phyloP scores from a whole-genome alignment of 2,329 filamentous ascomycete genomes.

The Calonectria hongkongensis region DNA sequence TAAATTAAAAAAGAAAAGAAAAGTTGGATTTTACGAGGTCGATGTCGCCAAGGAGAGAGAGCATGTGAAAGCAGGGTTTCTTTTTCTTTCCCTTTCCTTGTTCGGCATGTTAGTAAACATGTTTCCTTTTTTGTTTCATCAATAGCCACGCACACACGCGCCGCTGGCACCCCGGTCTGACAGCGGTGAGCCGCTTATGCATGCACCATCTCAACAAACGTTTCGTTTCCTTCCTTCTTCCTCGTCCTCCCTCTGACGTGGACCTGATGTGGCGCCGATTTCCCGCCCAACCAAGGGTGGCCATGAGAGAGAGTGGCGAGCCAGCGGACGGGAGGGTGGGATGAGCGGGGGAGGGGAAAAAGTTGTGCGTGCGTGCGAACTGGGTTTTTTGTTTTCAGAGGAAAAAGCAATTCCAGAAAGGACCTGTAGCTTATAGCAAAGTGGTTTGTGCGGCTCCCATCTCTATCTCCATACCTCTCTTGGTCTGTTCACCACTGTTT shows the following conservation, averaged over 20 bases:
- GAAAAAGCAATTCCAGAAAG: slow-evolving; percentile 6
- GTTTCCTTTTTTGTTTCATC: slow-evolving; percentile 24
- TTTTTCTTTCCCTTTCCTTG: background rate
- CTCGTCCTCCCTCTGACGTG: slow-evolving; percentile 29
- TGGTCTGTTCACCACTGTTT: too few species aligned
- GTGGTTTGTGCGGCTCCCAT: too few species aligned
- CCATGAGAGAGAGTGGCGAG: slow-evolving; percentile 25
- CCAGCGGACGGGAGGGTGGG: slow-evolving; percentile 3
- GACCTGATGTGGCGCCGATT: slow-evolving; percentile 47
- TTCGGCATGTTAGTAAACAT: background rate
- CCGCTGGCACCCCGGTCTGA: background rate
- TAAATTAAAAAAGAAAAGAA: background rate
- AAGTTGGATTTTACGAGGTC: background rate
- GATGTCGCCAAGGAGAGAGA: background rate
- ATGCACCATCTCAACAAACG: slow-evolving; percentile 27
- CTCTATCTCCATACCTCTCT: too few species aligned
- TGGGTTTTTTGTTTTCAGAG: background rate
- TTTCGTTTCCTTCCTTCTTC: slow-evolving; percentile 20
- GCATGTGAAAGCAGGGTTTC: background rate
- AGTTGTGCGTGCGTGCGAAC: background rate
- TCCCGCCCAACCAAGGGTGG: slow-evolving; percentile 38
- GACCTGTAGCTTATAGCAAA: slow-evolving; percentile 1
- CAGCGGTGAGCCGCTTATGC: slow-evolving; percentile 26
- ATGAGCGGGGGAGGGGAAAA: slow-evolving; percentile 24
- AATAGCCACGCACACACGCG: background rate